phyloP scores from a whole-genome alignment of 1,284 basidiomycete genomes.

The Neonothopanus nambi region DNA sequence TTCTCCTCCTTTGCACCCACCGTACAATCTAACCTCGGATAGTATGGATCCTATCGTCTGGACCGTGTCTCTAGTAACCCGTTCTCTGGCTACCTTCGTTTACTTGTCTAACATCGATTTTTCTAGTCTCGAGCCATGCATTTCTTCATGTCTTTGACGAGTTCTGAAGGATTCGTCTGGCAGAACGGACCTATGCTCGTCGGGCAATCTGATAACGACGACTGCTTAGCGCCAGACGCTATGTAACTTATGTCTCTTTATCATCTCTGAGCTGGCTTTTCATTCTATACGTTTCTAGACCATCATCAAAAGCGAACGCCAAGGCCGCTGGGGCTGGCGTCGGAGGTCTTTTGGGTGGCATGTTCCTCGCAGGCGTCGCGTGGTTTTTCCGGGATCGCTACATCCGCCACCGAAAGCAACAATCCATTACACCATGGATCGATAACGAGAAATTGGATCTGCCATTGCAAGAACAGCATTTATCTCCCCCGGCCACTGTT shows the following conservation, averaged over 20 bases:
- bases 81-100: neutral
- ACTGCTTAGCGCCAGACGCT: conserved; percentile 37
- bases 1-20: conserved; percentile 48
- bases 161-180: conserved; percentile 46
- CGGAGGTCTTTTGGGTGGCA: conserved; percentile 9
- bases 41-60: conserved; percentile 45
- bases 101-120: neutral
- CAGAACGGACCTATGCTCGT: conserved; percentile 49
- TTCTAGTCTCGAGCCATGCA: conserved; percentile 41
- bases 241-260: conserved; percentile 21
- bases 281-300: neutral
- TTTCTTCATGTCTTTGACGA: conserved; percentile 49
- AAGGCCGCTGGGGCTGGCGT: conserved; percentile 7
- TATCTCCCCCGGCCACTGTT: neutral
- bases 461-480: neutral
- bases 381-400: neutral
- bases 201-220: conserved; percentile 36
- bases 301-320: conserved; percentile 5
- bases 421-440: neutral
- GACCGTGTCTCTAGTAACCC: conserved; percentile 43
- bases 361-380: conserved; percentile 2
- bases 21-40: conserved; percentile 47
- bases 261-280: neutral
- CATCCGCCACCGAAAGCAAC: neutral
- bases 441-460: neutral